Evolutionary conservation across 2,329 filamentous ascomycete species (phyloP), one percentile per base, ranked within the genome.

Genomic region (Paecilomyces variotii): DNA sequence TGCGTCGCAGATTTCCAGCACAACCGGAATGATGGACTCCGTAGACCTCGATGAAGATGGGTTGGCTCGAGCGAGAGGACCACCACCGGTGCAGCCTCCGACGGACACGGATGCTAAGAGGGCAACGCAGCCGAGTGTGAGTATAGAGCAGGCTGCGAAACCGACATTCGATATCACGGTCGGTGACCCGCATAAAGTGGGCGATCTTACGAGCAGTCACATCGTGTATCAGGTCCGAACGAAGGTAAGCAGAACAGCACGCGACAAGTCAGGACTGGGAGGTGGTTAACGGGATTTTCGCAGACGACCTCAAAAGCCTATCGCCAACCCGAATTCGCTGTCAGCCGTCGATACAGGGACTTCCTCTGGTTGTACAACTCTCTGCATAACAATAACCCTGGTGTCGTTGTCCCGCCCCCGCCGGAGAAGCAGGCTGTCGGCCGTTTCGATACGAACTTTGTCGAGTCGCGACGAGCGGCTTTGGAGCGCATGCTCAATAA

Each of bases 401-500:
- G 94, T 59, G 87, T 97, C 39, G 91, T 99, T 30, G 90, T 99
- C 11, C 94, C 94, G 0, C 93, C 94, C 6, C 94, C 94, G 0
- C 94, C 94, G 0, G 94, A 99, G 78, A 99, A 99, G 79, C 94
- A 99, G 77, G 92, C 93, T 6, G 90, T 99, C 58, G 93, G 93
- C 61, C 87, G 94, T 45, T 99, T 99, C 71, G 93, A 99, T 75
- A 90, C 85, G 65, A 95, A 97, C 73, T 99, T 99, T 75, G 91
- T 99, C 62, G 94, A 99, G 75, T 91, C 90, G 51, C 83, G 94
- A 67, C 85, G 94, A 66, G 89, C 91, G 61, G 94, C 94, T 12
- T 78, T 99, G 59, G 94, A 99, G 76, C 90, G 94, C 72, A 99
- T 99, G 94, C 80, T 97, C 57, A 97, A 97, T 83, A 97, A 96